Evolutionary conservation across 176 grass and related monocot genomes (phyloP).

Genomic region (Oryza rufipogon): DNA sequence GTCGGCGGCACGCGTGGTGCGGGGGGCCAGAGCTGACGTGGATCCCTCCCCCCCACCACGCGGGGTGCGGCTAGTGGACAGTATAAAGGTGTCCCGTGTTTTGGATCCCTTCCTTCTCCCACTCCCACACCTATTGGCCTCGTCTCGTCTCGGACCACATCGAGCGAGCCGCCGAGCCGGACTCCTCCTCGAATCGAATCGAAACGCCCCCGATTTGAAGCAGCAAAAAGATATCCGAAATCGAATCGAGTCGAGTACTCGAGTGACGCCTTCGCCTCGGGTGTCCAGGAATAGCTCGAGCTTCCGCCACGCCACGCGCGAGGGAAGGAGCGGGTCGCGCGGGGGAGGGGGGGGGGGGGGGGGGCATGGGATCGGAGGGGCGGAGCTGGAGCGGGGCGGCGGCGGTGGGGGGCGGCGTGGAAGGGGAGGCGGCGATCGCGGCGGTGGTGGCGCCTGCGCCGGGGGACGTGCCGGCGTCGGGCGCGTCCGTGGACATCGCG

Average conservation of each 20-base stretch:
- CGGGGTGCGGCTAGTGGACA: background rate
- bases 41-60: background rate
- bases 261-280: no score
- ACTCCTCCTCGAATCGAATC: background rate
- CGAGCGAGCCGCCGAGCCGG: background rate
- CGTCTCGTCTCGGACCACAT: conserved; percentile 13
- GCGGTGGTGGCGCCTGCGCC: conserved; percentile 21
- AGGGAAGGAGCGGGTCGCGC: background rate
- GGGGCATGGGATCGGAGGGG: conserved; percentile 57
- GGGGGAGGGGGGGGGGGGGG: background rate
- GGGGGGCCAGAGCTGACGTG: background rate
- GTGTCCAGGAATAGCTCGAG: no score
- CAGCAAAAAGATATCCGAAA: no score
- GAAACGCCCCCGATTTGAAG: no score
- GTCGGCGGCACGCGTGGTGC: background rate
- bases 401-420: background rate
- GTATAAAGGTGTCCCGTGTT: conserved; percentile 31
- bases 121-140: no score
- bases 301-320: background rate
- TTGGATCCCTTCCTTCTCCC: background rate
- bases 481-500: conserved; percentile 65
- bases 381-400: conserved; percentile 34
- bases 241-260: no score
- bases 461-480: conserved; percentile 53
- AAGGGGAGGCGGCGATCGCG: conserved; percentile 16